Evolutionary conservation across 2,329 filamentous ascomycete species (phyloP).

Genomic region (Sporothrix phasma): DNA sequence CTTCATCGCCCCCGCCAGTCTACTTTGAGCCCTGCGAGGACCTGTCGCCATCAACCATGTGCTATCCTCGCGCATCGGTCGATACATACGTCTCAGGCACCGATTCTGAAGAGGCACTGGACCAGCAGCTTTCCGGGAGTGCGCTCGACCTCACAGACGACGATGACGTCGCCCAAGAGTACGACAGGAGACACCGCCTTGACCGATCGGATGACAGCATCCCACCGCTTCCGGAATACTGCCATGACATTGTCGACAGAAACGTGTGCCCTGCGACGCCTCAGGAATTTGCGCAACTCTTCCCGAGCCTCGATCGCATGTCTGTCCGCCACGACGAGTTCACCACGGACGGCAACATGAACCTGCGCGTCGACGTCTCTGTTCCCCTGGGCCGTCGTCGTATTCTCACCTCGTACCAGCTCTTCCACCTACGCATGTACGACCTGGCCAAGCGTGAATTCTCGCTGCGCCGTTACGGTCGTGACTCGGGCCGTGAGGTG

Average conservation of each 20-base stretch:
- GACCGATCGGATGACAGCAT: slow-evolving; percentile 27
- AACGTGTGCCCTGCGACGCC: slow-evolving; percentile 69
- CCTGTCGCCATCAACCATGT: slow-evolving; percentile 32
- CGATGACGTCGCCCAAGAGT: slow-evolving; percentile 12
- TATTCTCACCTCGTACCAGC: slow-evolving; percentile 53
- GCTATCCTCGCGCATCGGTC: slow-evolving; percentile 50
- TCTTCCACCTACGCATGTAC: slow-evolving; percentile 94
- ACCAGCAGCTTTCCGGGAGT: slow-evolving; percentile 19
- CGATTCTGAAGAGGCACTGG: slow-evolving; percentile 50
- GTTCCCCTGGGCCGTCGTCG: slow-evolving; percentile 46
- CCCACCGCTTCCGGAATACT: slow-evolving; percentile 48
- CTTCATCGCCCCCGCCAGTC: slow-evolving; percentile 16
- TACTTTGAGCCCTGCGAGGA: slow-evolving; percentile 23
- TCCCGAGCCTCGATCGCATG: slow-evolving; percentile 73
- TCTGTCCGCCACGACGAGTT: slow-evolving; percentile 84
- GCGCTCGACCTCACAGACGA: slow-evolving; percentile 1
- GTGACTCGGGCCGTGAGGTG: slow-evolving; percentile 86
- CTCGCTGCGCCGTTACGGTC: slow-evolving; percentile 81
- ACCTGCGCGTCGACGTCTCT: slow-evolving; percentile 76
- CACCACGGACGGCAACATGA: slow-evolving; percentile 91
- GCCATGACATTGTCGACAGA: slow-evolving; percentile 51
- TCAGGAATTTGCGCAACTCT: slow-evolving; percentile 71
- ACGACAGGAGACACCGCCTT: slow-evolving; percentile 3
- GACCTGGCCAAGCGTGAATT: slow-evolving; percentile 80
- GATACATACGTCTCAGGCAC: slow-evolving; percentile 73